Base-by-base conservation (phyloP, 345 rosid genomes). In the Triadica sebifera region DNA sequence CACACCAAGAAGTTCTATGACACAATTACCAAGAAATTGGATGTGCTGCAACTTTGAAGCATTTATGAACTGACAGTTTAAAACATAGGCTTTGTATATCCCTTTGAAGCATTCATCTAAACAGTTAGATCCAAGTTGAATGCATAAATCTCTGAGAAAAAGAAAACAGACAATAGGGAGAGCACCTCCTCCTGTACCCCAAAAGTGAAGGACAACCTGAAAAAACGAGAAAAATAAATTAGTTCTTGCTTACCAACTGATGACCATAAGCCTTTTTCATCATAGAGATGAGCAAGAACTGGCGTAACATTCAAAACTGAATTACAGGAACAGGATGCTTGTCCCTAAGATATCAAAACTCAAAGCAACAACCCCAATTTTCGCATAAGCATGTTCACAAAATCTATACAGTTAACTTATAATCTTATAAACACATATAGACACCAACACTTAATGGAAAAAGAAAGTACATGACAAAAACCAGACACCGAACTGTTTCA, bases 121-220 rank as follows among this genome's bases (percentile, higher is more conserved):
- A 84, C 89, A 88, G 67, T 91, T 93, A 34, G 88, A 75, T 76
- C 98, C 98, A 67, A 90, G 79, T 37, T 93, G 92, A 72, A 93
- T 59, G 79, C 99, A 93, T 55, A 95, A 70, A 67, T 93, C 96
- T 81, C 99, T 88, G 45, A 95, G 67, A 81, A 95, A 93, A 39
- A 95, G 85, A 74, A 93, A 85, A 51, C 98, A 87, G 60, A 93
- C 93, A 79, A 91, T 87, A 60, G 99, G 87, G 49, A 95, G 93
- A 19, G 93, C 80, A 69, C 92, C 94, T 77, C 88, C 88, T 69
- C 97, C 97, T 1, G 99, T 90, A 59, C 99, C 97, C 99, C 98
- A 95, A 81, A 93, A 95, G 79, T 93, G 99, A 84, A 95, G 92
- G 50, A 84, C 86, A 58, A 85, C 94, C 98, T 95, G 87, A 43